Percentiles rank a stretch among this genome's conserved stretches.
Conservation (phyloP, 1,139 yeast species). For the Nakaseomyces kungkrabaensis region DNA sequence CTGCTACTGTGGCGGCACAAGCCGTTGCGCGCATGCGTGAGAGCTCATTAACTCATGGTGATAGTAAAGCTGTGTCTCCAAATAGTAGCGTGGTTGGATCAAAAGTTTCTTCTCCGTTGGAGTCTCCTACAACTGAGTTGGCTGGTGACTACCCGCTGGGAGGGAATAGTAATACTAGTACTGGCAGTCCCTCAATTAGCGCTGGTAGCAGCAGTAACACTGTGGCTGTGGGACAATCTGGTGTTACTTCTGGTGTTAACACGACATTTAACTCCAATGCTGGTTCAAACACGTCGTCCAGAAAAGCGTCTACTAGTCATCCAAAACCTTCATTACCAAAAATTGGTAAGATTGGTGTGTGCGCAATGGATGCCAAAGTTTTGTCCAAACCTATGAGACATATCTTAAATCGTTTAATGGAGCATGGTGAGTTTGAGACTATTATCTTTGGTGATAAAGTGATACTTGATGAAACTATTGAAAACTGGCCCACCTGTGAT, state of each 20-base stretch:
- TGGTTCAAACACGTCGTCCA: conserved; percentile 23
- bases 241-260: not conserved
- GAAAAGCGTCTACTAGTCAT: conserved; percentile 26
- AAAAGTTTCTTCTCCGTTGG: not conserved
- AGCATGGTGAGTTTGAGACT: conserved; percentile 92
- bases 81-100: not conserved
- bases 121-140: not conserved
- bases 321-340: conserved; percentile 47
- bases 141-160: not conserved
- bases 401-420: conserved; percentile 77
- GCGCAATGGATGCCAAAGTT: conserved; percentile 98
- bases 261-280: conserved; percentile 9
- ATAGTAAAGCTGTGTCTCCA: not conserved
- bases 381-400: conserved; percentile 92
- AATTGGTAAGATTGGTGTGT: conserved; percentile 92
- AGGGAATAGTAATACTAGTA: no score
- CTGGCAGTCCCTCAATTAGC: not conserved
- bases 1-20: conserved; percentile 3
- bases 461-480: conserved; percentile 82
- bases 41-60: not conserved
- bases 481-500: conserved; percentile 98
- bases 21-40: conserved; percentile 8
- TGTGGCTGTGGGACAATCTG: not conserved
- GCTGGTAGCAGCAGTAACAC: not conserved
- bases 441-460: conserved; percentile 97